Conservation (phyloP, 2,329 filamentous ascomycete genomes). For the Colletotrichum viniferum region DNA sequence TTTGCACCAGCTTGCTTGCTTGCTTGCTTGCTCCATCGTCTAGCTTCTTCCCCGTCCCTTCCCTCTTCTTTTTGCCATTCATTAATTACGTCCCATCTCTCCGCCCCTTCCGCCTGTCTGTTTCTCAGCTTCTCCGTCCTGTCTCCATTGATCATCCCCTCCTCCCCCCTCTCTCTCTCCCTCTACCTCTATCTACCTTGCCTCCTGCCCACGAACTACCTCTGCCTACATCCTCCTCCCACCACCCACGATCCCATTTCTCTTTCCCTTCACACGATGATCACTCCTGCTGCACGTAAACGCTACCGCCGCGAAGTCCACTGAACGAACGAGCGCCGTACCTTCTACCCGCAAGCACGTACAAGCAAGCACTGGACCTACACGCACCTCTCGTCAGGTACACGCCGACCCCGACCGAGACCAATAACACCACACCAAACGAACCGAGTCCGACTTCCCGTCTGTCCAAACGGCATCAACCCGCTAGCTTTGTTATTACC, state of each 20-base stretch:
- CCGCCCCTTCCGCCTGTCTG: conserved; percentile 14
- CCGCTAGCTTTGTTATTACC: background rate
- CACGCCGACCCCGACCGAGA: background rate
- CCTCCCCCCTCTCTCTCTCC: background rate
- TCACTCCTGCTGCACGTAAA: background rate
- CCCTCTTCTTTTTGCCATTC: conserved; percentile 4
- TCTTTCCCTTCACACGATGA: background rate
- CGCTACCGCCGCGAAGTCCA: conserved; percentile 13
- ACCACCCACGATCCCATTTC: background rate
- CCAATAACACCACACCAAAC: background rate
- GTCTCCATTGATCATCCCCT: conserved; percentile 11
- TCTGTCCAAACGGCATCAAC: background rate
- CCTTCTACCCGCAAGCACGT: background rate
- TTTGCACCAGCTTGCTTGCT: background rate
- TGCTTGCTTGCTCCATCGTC: background rate
- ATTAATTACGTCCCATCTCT: conserved; percentile 12
- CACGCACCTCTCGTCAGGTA: background rate
- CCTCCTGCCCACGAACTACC: background rate
- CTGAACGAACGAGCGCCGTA: background rate
- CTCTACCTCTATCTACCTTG: background rate
- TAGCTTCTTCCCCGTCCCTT: background rate
- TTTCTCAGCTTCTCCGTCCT: background rate
- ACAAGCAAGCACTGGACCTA: background rate
- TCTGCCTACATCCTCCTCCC: background rate
- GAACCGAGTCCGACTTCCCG: background rate